These are phyloP conservation scores for Blastobotrys malaysiensis DNA, from an alignment of 1,139 yeast species.

Conservation along the genomic window DNA sequence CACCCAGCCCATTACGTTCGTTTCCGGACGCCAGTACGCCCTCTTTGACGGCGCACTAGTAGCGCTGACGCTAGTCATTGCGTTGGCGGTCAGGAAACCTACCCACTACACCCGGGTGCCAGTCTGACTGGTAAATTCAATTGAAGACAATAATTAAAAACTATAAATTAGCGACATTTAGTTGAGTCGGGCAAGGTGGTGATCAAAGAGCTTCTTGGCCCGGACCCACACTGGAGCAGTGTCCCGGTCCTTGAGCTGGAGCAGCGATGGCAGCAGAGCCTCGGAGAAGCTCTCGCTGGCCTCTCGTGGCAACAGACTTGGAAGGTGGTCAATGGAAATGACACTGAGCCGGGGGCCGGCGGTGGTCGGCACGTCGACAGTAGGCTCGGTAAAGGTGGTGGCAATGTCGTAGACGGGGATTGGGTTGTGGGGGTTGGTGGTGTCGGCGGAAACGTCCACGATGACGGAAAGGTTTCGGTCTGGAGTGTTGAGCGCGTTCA, in stretches of 20 bases:
- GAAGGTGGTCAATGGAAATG: slow-evolving; percentile 94
- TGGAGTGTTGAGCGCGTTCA: slow-evolving; percentile 56
- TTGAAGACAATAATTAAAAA: background rate
- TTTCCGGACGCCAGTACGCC: background rate
- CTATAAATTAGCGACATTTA: background rate
- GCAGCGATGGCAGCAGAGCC: slow-evolving; percentile 82
- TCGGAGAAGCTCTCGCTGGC: slow-evolving; percentile 85
- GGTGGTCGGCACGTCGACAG: slow-evolving; percentile 72
- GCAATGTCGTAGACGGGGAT: slow-evolving; percentile 88
- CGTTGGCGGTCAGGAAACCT: background rate
- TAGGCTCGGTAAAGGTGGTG: slow-evolving; percentile 86
- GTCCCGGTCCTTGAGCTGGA: slow-evolving; percentile 74
- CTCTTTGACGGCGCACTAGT: background rate
- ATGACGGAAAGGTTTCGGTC: slow-evolving; percentile 79
- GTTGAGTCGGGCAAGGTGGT: slow-evolving; percentile 51
- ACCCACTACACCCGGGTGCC: no score
- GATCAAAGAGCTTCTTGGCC: slow-evolving; percentile 76
- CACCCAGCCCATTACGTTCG: background rate
- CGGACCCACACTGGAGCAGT: slow-evolving; percentile 86
- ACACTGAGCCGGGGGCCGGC: slow-evolving; percentile 76
- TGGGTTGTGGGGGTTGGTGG: slow-evolving; percentile 97
- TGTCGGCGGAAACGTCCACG: slow-evolving; percentile 97
- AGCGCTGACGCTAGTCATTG: background rate
- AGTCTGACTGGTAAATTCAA: no score
- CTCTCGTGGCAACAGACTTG: slow-evolving; percentile 92